Evolutionary conservation across 2,329 filamentous ascomycete genomes (phyloP).

Genomic region (Teratosphaeria zuluensis): DNA sequence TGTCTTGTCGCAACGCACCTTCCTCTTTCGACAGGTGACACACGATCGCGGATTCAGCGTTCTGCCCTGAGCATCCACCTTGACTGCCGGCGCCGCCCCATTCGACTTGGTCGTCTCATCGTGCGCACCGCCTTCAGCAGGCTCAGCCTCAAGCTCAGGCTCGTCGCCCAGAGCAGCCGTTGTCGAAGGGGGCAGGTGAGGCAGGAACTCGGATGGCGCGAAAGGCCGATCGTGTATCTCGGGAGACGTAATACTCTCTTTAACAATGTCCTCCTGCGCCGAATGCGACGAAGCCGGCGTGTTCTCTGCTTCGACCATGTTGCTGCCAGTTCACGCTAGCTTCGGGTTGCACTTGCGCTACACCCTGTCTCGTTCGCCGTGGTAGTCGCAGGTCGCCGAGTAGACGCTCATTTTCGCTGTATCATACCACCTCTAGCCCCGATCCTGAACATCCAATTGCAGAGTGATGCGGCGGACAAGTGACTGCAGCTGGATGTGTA

Average conservation of each 20-base stretch:
- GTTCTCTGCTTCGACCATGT: background rate
- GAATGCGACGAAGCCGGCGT: background rate
- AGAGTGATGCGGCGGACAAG: constrained; percentile 4
- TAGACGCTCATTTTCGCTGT: background rate
- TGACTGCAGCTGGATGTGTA: background rate
- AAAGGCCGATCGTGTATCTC: background rate
- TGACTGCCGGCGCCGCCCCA: constrained; percentile 5
- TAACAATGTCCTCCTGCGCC: background rate
- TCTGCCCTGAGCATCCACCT: constrained; percentile 24
- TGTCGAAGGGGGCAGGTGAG: constrained; percentile 14
- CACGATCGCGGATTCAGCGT: constrained; percentile 35
- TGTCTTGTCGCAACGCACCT: constrained; percentile 70
- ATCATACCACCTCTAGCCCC: background rate
- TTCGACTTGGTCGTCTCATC: background rate
- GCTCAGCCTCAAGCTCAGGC: constrained; percentile 1
- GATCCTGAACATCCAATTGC: background rate
- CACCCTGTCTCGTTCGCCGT: background rate
- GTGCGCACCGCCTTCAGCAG: background rate
- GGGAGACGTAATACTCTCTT: background rate
- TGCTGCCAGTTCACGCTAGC: background rate
- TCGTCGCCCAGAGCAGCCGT: constrained; percentile 6
- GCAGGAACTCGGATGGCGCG: constrained; percentile 16
- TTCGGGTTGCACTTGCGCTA: background rate
- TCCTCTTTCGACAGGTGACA: constrained; percentile 47
- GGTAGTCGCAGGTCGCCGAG: background rate